These are phyloP conservation scores for Schizochytrium sp. DNA, from an alignment of 108 stramenopile genomes.

Conservation along the genomic window DNA sequence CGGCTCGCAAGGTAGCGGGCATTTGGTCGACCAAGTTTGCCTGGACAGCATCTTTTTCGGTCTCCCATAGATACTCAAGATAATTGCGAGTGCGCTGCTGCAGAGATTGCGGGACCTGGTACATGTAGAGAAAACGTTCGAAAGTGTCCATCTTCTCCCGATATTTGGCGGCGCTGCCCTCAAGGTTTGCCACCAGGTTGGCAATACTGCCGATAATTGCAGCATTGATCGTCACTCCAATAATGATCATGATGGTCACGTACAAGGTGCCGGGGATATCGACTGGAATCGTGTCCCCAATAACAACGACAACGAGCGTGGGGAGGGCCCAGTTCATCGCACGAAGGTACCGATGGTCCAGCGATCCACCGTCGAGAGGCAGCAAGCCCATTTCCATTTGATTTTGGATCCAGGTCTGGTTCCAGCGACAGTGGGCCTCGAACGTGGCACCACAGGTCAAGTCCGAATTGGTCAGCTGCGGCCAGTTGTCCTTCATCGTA, in stretches of 20 bases:
- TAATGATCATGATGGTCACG: constrained; percentile 40
- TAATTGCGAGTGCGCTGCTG: constrained; percentile 44
- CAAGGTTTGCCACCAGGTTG: constrained; percentile 49
- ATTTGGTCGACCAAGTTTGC: neutral
- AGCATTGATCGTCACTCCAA: constrained; percentile 52
- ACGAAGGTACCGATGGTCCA: constrained; percentile 39
- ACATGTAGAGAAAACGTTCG: constrained; percentile 35
- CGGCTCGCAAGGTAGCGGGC: constrained; percentile 6
- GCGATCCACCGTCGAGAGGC: constrained; percentile 33
- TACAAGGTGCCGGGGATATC: constrained; percentile 46
- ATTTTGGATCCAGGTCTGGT: constrained; percentile 46
- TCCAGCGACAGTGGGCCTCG: constrained; percentile 26
- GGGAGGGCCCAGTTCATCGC: constrained; percentile 56
- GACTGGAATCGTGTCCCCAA: constrained; percentile 51
- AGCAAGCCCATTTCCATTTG: constrained; percentile 42
- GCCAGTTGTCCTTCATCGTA: neutral
- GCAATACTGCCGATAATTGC: constrained; percentile 53
- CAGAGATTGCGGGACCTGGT: constrained; percentile 29
- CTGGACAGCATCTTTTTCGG: neutral
- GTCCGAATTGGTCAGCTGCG: neutral
- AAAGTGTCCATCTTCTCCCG: constrained; percentile 39
- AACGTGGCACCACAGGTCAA: neutral
- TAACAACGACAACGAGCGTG: constrained; percentile 50
- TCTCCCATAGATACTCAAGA: constrained; percentile 38
- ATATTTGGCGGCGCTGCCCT: constrained; percentile 33